Base-by-base conservation (phyloP, 164 flowering plant genomes). In the Stephania cephalantha region DNA sequence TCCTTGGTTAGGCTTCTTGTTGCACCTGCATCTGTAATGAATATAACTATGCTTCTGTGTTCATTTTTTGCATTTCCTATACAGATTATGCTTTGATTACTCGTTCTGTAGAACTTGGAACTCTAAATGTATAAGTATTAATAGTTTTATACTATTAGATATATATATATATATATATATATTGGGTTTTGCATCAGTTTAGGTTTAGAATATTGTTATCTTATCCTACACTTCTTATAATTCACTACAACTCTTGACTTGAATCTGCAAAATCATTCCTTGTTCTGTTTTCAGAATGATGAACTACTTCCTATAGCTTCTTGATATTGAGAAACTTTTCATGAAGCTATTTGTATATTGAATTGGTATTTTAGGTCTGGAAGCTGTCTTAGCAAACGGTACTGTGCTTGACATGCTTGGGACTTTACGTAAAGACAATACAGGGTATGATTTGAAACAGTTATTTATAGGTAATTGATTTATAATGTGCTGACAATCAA, bases 391-490 rank as follows among this genome's bases (percentile, higher is more conserved):
- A 78, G 95, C 99, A 53, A 82, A 91, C 86, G 98, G 99, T 74
- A 84, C 87, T 64, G 92, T 93, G 46, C 86, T 95, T 72, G 97
- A 95, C 83, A 90, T 95, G 97, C 94, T 95, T 76, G 97, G 97
- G 30, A 91, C 94, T 77, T 82, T 95, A 76, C 90, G 98, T 30
- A 95, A 95, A 88, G 98, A 95, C 83, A 95, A 93, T 80, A 95
- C 98, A 74, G 99, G 99, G 69, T 95, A 95, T 82, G 97, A 95
- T 85, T 80, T 95, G 83, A 95, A 95, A 86, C 99, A 95, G 78
- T 83, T 95, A 75, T 95, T 95, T 83, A 92, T 95, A 84, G 99
- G 99, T 63, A 35, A 63, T 29, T 3, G n/a, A 18, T 74, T 61
- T 30, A 17, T 65, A 46, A n/a, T 75, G 53, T 46, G 10, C 13